Evolutionary conservation across 177 flowering plant species (phyloP).

Genomic region (Vitis hybrid): DNA sequence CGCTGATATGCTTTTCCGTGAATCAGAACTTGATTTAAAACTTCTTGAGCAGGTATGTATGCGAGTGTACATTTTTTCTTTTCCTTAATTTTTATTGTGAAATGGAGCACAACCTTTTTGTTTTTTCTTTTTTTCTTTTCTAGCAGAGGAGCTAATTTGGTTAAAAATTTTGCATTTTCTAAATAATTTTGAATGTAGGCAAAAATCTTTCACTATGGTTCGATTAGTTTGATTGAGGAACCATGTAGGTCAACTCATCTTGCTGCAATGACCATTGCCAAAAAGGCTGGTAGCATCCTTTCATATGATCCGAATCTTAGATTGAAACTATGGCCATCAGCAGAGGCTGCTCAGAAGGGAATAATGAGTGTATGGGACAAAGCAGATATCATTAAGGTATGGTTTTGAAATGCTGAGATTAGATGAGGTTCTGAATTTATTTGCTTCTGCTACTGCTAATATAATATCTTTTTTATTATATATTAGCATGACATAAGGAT

Average conservation of each 20-base stretch:
- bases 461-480: not conserved
- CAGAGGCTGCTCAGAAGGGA: slow-evolving; percentile 49
- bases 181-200: slow-evolving; percentile 33
- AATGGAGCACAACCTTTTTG: too few species aligned
- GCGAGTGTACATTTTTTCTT: too few species aligned
- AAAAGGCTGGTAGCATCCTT: slow-evolving; percentile 45
- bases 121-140: not conserved
- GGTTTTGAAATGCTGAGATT: not conserved
- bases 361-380: slow-evolving; percentile 86
- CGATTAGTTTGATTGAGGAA: slow-evolving; percentile 65
- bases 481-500: not conserved
- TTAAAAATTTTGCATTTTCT: not conserved
- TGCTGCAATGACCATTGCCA: slow-evolving; percentile 55
- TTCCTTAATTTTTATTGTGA: too few species aligned
- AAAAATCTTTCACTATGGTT: slow-evolving; percentile 63
- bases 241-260: slow-evolving; percentile 62
- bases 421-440: too few species aligned
- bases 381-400: slow-evolving; percentile 83
- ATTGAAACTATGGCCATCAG: slow-evolving; percentile 61
- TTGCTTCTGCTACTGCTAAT: not conserved
- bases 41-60: slow-evolving; percentile 35
- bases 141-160: not conserved
- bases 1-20: slow-evolving; percentile 49
- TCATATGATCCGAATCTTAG: slow-evolving; percentile 67
- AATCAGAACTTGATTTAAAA: slow-evolving; percentile 40